Base-by-base conservation (phyloP, 148 eudicot genomes). In the Chenopodium album region DNA sequence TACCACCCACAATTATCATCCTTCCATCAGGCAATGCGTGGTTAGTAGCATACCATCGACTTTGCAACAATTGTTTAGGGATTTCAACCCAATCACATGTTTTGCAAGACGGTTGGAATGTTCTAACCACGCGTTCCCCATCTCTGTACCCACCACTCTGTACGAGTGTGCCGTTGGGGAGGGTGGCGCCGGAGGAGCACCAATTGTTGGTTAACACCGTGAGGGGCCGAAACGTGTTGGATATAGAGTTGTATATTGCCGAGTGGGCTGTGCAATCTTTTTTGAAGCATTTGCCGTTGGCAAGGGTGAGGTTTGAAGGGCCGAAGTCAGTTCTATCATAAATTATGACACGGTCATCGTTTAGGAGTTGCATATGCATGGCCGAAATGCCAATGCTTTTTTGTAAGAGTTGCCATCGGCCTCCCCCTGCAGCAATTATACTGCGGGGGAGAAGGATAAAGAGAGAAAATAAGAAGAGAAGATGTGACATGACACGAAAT, bases 251-350 rank as follows among this genome's bases (percentile, higher is more conserved):
- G 80, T 90, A 95, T 69, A 90, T 96, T 17, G 85, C 92, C 0
- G 98, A 93, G 81, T 95, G 98, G 19, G 96, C 98, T 0, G 93
- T 80, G 85, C 98, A 92, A 79, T 67, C 93, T 3, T 87, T 85
- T 31, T 26, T 5, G 0, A 86, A 84, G 73, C 93, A 91, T 16
- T 78, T 80, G 37, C 56, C 68, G 14, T 66, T 11, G 0, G 90
- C 85, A 1, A 91, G 50, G 23, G 88, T 80, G 73, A 89, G 76
- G 75, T 87, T 89, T 63, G 93, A 89, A 26, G 50, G 78, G 50
- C 93, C 93, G 52, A 91, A 89, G 46, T 89, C 87, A 66, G 92
- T 89, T 1, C 93, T 82, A 73, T 91, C 94, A 85, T 80, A 88
- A 41, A 88, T 83, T 4, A 89, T 46, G 52, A 91, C 92, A 3